Conservation (phyloP, 331 rosid genomes). For the Acacia concinna region DNA sequence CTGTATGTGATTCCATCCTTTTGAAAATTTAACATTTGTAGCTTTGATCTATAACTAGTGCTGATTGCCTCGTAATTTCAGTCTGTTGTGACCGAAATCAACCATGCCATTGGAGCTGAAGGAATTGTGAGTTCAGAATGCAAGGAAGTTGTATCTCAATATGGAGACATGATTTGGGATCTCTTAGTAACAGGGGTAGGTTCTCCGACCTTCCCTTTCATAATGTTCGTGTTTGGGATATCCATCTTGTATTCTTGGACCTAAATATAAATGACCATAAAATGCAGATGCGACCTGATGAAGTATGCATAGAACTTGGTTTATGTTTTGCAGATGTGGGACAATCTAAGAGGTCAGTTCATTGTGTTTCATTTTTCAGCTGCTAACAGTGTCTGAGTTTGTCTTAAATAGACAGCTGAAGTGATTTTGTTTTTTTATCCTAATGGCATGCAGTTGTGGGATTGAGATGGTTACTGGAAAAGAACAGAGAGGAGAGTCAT, state of each 20-base stretch:
- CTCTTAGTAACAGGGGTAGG: conserved; percentile 70
- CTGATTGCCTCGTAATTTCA: conserved; percentile 35
- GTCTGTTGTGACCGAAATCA: conserved; percentile 77
- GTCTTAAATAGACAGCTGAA: conserved; percentile 21
- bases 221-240: conserved; percentile 6
- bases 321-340: conserved; percentile 46
- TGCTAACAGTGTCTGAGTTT: background rate
- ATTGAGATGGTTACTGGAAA: conserved; percentile 69
- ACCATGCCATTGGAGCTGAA: conserved; percentile 91
- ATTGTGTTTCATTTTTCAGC: background rate
- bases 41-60: conserved; percentile 12
- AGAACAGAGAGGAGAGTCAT: conserved; percentile 35
- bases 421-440: background rate
- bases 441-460: conserved; percentile 43
- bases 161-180: conserved; percentile 85
- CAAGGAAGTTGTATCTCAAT: conserved; percentile 65
- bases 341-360: conserved; percentile 48
- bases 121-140: conserved; percentile 82
- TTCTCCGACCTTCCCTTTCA: conserved; percentile 7
- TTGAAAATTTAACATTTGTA: background rate
- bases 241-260: conserved; percentile 13
- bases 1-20: conserved; percentile 48
- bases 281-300: conserved; percentile 59
- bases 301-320: conserved; percentile 64
- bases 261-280: conserved; percentile 21